phyloP scores from a whole-genome alignment of 2,329 filamentous ascomycete species.

The Penicillium sp. region DNA sequence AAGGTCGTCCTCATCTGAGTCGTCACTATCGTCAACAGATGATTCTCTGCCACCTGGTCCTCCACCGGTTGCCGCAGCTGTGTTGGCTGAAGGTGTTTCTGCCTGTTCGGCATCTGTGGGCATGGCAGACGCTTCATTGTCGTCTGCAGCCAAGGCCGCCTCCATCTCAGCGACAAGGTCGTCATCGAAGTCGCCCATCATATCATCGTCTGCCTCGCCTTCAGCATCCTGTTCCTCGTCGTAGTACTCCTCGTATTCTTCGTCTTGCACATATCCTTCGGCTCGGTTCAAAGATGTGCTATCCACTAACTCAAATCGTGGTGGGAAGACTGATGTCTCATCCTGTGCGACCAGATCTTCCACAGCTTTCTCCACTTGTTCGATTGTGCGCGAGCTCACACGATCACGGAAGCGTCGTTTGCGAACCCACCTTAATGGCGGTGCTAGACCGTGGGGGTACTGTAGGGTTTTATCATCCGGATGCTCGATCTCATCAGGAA shows the following conservation, averaged over 20 bases:
- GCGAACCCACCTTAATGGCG: slow-evolving; percentile 81
- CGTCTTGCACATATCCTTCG: slow-evolving; percentile 44
- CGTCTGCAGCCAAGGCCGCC: slow-evolving; percentile 42
- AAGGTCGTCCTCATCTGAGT: slow-evolving; percentile 38
- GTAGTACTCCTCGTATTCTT: slow-evolving; percentile 50
- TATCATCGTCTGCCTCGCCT: slow-evolving; percentile 48
- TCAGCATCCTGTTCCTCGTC: slow-evolving; percentile 53
- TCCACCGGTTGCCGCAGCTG: slow-evolving; percentile 29
- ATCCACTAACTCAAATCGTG: slow-evolving; percentile 66
- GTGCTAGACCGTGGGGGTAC: slow-evolving; percentile 84
- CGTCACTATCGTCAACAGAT: slow-evolving; percentile 44
- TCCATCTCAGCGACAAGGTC: slow-evolving; percentile 47
- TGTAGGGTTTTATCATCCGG: slow-evolving; percentile 60
- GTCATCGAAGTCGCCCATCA: slow-evolving; percentile 43
- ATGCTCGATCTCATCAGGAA: slow-evolving; percentile 69
- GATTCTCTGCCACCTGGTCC: slow-evolving; percentile 29
- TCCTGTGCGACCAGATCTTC: slow-evolving; percentile 72
- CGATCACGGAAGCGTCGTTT: slow-evolving; percentile 82
- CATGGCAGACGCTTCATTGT: slow-evolving; percentile 31
- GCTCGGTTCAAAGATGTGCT: slow-evolving; percentile 47
- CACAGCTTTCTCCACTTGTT: slow-evolving; percentile 79
- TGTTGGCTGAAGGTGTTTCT: slow-evolving; percentile 34
- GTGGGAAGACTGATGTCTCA: slow-evolving; percentile 55
- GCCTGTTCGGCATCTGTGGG: slow-evolving; percentile 27
- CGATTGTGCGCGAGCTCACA: slow-evolving; percentile 77